Percentiles rank a stretch among this genome's conserved stretches.
These are phyloP conservation scores for Podospora sp. DNA, from an alignment of 495 filamentous ascomycete species.

Conservation along the genomic window DNA sequence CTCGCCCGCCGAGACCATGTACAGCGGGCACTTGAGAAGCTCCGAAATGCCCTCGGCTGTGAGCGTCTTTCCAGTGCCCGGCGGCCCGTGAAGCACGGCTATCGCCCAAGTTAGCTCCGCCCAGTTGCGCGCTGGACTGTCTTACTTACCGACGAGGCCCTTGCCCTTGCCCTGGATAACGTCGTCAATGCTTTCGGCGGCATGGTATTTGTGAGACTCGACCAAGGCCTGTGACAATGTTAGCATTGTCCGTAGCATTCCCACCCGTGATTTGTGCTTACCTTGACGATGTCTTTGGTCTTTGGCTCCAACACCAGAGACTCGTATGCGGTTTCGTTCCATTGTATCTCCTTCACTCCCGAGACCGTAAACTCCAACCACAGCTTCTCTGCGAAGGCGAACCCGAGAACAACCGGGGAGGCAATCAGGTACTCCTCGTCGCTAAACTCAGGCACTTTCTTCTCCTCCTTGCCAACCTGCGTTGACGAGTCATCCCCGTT, in stretches of 20 bases:
- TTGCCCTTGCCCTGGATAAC: slow-evolving; percentile 56
- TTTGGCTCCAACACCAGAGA: slow-evolving; percentile 34
- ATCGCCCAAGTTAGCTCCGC: slow-evolving; percentile 35
- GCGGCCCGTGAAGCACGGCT: slow-evolving; percentile 76
- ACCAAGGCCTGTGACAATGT: slow-evolving; percentile 26
- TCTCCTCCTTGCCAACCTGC: slow-evolving; percentile 34
- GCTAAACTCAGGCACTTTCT: slow-evolving; percentile 60
- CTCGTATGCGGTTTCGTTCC: slow-evolving; percentile 37
- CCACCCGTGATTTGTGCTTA: background rate
- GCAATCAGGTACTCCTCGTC: slow-evolving; percentile 87
- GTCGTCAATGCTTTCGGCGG: slow-evolving; percentile 74
- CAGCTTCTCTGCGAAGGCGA: slow-evolving; percentile 84
- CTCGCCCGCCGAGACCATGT: slow-evolving; percentile 82
- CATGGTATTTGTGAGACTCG: slow-evolving; percentile 59
- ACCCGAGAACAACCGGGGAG: slow-evolving; percentile 93
- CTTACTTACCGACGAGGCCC: slow-evolving; percentile 69
- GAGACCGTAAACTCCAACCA: slow-evolving; percentile 92
- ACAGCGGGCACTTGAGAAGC: slow-evolving; percentile 77
- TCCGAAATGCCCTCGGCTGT: slow-evolving; percentile 88
- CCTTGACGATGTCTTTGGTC: slow-evolving; percentile 50
- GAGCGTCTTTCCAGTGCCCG: slow-evolving; percentile 86
- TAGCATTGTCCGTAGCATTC: slow-evolving; percentile 53
- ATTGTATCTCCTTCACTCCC: slow-evolving; percentile 59
- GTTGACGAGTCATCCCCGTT: slow-evolving; percentile 47
- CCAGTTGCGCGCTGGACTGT: slow-evolving; percentile 72